A percentile compares a stretch with the other conserved stretches of the same genome.
Conservation (phyloP, 495 filamentous ascomycete species). For the Aspergillus funiculosus region DNA sequence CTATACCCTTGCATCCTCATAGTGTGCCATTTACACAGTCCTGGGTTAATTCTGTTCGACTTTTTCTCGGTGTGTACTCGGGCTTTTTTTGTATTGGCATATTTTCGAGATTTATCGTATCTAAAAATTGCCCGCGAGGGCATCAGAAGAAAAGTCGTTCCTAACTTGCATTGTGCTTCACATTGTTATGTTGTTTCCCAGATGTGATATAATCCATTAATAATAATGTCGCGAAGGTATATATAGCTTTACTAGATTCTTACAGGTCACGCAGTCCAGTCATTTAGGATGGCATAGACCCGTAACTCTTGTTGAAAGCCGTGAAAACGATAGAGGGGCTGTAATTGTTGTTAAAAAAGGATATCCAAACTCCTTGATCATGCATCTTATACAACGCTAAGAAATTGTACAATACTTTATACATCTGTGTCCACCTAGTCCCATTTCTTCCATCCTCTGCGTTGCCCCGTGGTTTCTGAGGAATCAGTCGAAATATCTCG, state of each 20-base stretch:
- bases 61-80: background rate
- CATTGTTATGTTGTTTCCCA: background rate
- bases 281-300: too few species aligned
- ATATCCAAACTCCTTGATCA: constrained; percentile 1
- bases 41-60: background rate
- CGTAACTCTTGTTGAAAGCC: too few species aligned
- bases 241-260: too few species aligned
- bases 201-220: constrained; percentile 1
- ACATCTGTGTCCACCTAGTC: constrained; percentile 6
- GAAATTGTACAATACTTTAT: too few species aligned
- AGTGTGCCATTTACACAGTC: too few species aligned
- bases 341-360: too few species aligned
- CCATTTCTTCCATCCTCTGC: constrained; percentile 24
- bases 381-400: constrained; percentile 5
- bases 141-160: constrained; percentile 13
- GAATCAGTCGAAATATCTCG: constrained; percentile 23
- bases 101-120: constrained; percentile 11
- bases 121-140: constrained; percentile 12
- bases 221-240: background rate
- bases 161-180: too few species aligned
- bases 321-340: too few species aligned
- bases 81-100: background rate
- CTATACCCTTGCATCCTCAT: too few species aligned
- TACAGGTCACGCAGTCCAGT: too few species aligned
- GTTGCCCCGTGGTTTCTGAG: too few species aligned